Conservation (phyloP, 768 basidiomycete genomes). For the Suillus placidus region DNA sequence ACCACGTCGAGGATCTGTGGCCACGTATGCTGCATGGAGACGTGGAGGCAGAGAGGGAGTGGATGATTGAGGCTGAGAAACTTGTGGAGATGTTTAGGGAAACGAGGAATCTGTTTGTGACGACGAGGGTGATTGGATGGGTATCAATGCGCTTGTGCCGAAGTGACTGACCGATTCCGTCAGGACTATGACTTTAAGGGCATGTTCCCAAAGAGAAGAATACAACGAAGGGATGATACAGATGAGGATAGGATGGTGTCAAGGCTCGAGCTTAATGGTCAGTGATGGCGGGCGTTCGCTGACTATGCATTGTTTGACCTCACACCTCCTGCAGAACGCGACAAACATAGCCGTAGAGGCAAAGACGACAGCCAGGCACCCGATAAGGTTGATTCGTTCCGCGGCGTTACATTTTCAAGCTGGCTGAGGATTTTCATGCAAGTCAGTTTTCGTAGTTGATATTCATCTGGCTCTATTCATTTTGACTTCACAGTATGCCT, state of each 20-base stretch:
- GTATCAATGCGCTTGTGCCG: neutral
- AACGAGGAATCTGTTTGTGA: slow-evolving; percentile 81
- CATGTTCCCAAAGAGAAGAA: slow-evolving; percentile 60
- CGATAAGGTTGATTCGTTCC: slow-evolving; percentile 65
- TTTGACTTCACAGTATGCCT: slow-evolving; percentile 59
- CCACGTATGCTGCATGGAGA: slow-evolving; percentile 47
- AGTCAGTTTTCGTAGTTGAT: slow-evolving; percentile 42
- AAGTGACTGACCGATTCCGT: slow-evolving; percentile 11
- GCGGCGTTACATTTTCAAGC: slow-evolving; percentile 79
- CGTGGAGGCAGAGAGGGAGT: slow-evolving; percentile 62
- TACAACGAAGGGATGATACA: slow-evolving; percentile 49
- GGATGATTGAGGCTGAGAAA: slow-evolving; percentile 83
- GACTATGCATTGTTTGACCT: neutral
- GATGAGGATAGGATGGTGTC: slow-evolving; percentile 76
- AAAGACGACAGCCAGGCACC: slow-evolving; percentile 42
- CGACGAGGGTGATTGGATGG: slow-evolving; percentile 65
- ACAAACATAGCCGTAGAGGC: slow-evolving; percentile 53
- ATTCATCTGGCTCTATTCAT: slow-evolving; percentile 10
- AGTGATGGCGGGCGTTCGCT: slow-evolving; percentile 19
- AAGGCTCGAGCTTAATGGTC: slow-evolving; percentile 74
- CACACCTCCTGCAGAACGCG: slow-evolving; percentile 50
- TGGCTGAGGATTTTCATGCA: slow-evolving; percentile 89
- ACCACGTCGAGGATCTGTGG: slow-evolving; percentile 65
- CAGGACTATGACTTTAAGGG: slow-evolving; percentile 64
- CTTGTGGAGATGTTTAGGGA: slow-evolving; percentile 89